Conservation (phyloP, 2,329 filamentous ascomycete genomes). For the Ophiostoma piceae region DNA sequence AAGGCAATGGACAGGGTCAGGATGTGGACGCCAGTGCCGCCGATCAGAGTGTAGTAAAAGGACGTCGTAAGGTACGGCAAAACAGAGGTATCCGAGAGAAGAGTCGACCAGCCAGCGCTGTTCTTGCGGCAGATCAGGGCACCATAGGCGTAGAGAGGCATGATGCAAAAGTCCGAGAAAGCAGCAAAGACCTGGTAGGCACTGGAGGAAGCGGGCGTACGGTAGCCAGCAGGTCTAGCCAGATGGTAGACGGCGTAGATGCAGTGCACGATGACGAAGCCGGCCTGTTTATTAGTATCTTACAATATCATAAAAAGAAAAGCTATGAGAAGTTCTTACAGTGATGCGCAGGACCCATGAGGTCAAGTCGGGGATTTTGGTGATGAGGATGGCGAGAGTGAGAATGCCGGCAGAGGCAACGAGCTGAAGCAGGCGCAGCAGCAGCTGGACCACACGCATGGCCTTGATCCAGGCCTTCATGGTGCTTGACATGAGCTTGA, state of each 20-base stretch:
- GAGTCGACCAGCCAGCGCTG: conserved; percentile 57
- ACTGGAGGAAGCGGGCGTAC: conserved; percentile 73
- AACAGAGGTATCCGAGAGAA: conserved; percentile 53
- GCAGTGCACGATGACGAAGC: conserved; percentile 65
- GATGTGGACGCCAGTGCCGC: conserved; percentile 62
- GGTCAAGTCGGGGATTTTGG: conserved; percentile 56
- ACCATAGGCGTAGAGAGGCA: conserved; percentile 54
- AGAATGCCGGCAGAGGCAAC: conserved; percentile 66
- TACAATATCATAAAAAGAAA: too few relatives aligned
- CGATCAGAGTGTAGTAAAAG: conserved; percentile 63
- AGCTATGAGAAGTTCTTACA: conserved; percentile 45
- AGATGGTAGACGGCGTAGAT: conserved; percentile 80
- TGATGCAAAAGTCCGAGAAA: conserved; percentile 58
- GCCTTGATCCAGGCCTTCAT: conserved; percentile 68
- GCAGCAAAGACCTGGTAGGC: conserved; percentile 85
- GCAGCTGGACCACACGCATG: conserved; percentile 63
- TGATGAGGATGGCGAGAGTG: conserved; percentile 71
- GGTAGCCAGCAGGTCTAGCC: conserved; percentile 60
- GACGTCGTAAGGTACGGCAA: conserved; percentile 59
- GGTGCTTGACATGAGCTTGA: conserved; percentile 61
- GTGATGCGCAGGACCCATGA: conserved; percentile 73
- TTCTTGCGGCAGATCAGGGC: conserved; percentile 44
- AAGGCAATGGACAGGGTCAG: conserved; percentile 65
- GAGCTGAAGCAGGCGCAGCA: conserved; percentile 61
- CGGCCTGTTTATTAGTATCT: conserved; percentile 51